Base-by-base conservation (phyloP, 169 alveolate species). In the Cyclospora cayetanensis region DNA sequence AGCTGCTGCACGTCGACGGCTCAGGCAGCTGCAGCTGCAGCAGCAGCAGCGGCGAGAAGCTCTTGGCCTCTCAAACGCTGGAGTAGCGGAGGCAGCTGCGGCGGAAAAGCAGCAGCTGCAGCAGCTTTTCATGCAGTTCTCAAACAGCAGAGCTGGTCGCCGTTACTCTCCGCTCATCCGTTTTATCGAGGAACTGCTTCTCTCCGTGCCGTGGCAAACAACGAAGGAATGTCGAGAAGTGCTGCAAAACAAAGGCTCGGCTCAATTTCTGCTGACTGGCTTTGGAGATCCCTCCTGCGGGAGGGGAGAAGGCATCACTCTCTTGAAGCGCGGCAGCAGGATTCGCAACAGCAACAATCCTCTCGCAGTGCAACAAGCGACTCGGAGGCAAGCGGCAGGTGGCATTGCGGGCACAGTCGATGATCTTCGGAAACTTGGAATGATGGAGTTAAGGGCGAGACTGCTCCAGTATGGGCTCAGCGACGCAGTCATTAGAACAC, bases 261-360 rank as follows among this genome's bases (percentile, higher is more conserved):
- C 97, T 0, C 98, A 96, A 93, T 96, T 96, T 84, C 90, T 96
- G 52, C 90, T 96, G 35, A 82, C 92, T 31, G 98, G 98, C 4
- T 85, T 94, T 37, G 98, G 97, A 1, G 98, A 96, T 70, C 98
- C 98, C 20, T 94, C 97, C n/a, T 97, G 98, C 68, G 97, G 97
- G 27, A 65, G 98, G 11, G 98, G 98, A n/a, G 97, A 96, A 76
- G 98, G 97, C 29, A 89, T 96, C 20, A 95, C 94, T 83, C 92
- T 96, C 43, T 85, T 96, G 52, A 70, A 72, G 65, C 92, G 92
- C 66, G 53, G 85, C 52, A 72, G 70, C 84, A 39, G 92, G 76
- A 70, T 52, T 31, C 90, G 90, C 72, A 37, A 25, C 82, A 50
- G 91, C 43, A 86, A 37, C 85, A 70, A 63, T 70, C 84, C 87